Conservation (phyloP, 805 yeast genomes). For the Debaryomyces prosopidis region DNA sequence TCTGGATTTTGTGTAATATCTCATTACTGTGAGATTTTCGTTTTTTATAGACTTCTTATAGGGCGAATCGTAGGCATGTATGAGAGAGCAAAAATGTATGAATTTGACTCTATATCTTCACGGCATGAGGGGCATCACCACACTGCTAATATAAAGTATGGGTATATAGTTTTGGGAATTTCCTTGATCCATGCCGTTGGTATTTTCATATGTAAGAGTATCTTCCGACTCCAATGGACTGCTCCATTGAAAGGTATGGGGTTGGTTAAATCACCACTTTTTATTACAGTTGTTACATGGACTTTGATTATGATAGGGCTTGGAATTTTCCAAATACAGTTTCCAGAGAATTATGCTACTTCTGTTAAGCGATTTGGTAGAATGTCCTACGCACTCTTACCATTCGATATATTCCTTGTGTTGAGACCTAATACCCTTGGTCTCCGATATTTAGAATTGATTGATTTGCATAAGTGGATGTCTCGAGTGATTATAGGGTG, state of each 20-base stretch:
- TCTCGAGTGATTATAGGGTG: constrained; percentile 55
- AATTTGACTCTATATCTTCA: not conserved
- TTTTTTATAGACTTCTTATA: no score
- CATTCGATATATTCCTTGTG: constrained; percentile 56
- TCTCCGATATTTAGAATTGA: constrained; percentile 52
- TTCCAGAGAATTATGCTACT: constrained; percentile 30
- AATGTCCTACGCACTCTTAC: constrained; percentile 55
- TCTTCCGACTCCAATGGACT: not conserved
- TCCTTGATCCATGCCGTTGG: constrained; percentile 40
- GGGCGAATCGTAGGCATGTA: no score
- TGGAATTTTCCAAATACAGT: constrained; percentile 32
- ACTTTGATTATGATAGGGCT: constrained; percentile 25
- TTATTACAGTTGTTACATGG: constrained; percentile 35
- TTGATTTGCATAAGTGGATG: constrained; percentile 70
- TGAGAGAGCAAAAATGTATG: not conserved
- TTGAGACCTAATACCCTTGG: constrained; percentile 46
- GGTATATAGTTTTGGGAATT: constrained; percentile 49
- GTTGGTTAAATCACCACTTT: not conserved
- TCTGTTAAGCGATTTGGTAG: constrained; percentile 62
- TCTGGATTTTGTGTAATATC: no score
- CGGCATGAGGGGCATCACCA: constrained; percentile 56
- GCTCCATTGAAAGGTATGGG: not conserved
- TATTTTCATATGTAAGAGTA: constrained; percentile 28
- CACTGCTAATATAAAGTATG: constrained; percentile 58
- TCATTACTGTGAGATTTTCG: no score